Evolutionary conservation across 345 rosid species (phyloP).

Genomic region (Leavenworthia alabamica): DNA sequence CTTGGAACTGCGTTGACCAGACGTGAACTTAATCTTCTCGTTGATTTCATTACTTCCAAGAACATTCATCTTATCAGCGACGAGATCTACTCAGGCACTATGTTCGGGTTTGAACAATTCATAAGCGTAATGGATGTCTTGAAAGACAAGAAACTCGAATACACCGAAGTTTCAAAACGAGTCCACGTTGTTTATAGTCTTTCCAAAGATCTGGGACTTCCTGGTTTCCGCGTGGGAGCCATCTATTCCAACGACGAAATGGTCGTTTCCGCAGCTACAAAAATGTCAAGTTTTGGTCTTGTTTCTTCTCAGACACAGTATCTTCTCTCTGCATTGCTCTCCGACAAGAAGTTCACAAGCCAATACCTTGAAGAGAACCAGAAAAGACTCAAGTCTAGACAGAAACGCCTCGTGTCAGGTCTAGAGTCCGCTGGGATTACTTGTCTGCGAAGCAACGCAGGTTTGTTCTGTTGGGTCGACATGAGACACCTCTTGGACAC

Average conservation of each 20-base stretch:
- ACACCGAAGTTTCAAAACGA: constrained; percentile 37
- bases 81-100: constrained; percentile 70
- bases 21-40: constrained; percentile 49
- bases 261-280: constrained; percentile 65
- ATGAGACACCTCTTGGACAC: constrained; percentile 62
- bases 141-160: constrained; percentile 36
- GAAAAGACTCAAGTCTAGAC: constrained; percentile 45
- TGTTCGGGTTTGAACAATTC: constrained; percentile 50
- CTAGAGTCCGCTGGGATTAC: constrained; percentile 51
- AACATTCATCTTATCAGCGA: constrained; percentile 64
- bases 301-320: constrained; percentile 74
- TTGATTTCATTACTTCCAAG: constrained; percentile 47
- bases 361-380: constrained; percentile 46
- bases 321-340: constrained; percentile 53
- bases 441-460: constrained; percentile 56
- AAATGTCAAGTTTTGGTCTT: constrained; percentile 79
- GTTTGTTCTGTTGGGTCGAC: constrained; percentile 74
- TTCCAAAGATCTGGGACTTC: constrained; percentile 70
- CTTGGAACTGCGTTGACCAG: constrained; percentile 53
- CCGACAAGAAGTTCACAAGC: constrained; percentile 58
- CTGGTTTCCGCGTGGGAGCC: constrained; percentile 80
- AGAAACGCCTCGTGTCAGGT: constrained; percentile 45
- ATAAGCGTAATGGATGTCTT: constrained; percentile 57
- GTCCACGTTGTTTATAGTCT: constrained; percentile 68
- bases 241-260: constrained; percentile 59